Conservation (phyloP, 768 basidiomycete species). For the Amylocystis lapponica region DNA sequence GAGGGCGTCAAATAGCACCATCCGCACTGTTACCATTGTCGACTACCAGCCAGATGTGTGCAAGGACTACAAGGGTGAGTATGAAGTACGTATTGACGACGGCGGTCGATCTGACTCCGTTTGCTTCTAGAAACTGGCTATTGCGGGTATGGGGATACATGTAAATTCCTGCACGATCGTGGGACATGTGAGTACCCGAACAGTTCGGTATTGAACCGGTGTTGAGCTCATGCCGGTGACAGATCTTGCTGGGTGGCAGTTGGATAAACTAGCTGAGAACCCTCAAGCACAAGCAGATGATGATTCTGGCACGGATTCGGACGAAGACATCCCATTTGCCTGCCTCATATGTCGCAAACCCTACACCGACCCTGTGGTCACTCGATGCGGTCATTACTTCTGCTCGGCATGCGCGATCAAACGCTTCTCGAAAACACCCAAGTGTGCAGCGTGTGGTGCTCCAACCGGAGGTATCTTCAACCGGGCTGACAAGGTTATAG, state of each 20-base stretch:
- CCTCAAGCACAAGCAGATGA: constrained; percentile 58
- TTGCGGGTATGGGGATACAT: constrained; percentile 98
- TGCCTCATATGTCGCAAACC: constrained; percentile 94
- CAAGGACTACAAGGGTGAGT: constrained; percentile 97
- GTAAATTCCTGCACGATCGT: constrained; percentile 98
- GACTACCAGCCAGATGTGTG: constrained; percentile 99
- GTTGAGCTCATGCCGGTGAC: constrained; percentile 12
- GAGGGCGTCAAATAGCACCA: constrained; percentile 64
- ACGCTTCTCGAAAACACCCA: constrained; percentile 89
- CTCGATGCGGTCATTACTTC: constrained; percentile 95
- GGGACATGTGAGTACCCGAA: constrained; percentile 69
- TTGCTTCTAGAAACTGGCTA: constrained; percentile 89
- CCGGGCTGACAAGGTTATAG: constrained; percentile 86
- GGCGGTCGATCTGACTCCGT: constrained; percentile 2
- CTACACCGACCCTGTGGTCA: constrained; percentile 93
- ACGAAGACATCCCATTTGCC: constrained; percentile 95
- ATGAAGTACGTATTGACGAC: constrained; percentile 1
- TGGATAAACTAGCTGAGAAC: constrained; percentile 87
- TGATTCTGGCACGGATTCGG: constrained; percentile 58
- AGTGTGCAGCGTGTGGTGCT: constrained; percentile 91
- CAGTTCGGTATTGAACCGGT: constrained; percentile 4
- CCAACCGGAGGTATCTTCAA: constrained; percentile 97
- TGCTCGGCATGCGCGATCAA: constrained; percentile 95
- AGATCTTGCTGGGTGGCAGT: constrained; percentile 98
- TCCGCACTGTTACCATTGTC: constrained; percentile 89